Evolutionary conservation across 2,329 filamentous ascomycete species (phyloP).

Genomic region (Fusarium nisikadoi): DNA sequence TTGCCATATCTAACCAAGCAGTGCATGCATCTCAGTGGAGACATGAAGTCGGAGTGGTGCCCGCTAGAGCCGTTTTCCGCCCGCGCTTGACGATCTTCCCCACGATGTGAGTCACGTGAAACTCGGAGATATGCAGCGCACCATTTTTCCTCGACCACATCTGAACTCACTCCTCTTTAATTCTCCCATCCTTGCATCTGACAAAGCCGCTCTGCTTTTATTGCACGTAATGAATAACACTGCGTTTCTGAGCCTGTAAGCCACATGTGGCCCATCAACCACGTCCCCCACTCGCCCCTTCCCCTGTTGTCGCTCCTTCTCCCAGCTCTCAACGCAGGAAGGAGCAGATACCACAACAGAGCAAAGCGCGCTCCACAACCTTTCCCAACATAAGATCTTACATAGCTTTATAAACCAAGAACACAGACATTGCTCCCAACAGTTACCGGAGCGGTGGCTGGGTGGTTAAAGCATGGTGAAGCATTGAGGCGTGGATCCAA

Average conservation of each 20-base stretch:
- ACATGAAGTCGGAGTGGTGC: not conserved
- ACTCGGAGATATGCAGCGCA: not conserved
- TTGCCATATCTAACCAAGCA: not conserved
- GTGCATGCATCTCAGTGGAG: not conserved
- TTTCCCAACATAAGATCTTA: not conserved
- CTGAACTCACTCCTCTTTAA: not conserved
- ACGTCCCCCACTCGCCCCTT: not conserved
- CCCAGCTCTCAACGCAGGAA: not conserved
- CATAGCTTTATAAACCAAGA: not conserved
- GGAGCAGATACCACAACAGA: not conserved
- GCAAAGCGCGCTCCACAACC: not conserved
- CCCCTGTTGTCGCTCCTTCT: accelerated
- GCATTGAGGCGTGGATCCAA: accelerated
- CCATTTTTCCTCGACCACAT: not conserved
- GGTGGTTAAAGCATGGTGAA: slow-evolving; percentile 12
- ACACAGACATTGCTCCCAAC: not conserved
- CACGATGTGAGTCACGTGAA: not conserved
- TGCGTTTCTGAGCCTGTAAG: accelerated
- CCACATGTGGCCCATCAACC: not conserved
- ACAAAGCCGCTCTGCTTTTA: accelerated
- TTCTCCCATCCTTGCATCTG: accelerated
- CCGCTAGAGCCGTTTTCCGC: not conserved
- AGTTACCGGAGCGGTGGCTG: slow-evolving; percentile 3
- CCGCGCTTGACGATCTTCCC: not conserved
- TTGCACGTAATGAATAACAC: not conserved